Evolutionary conservation across 140 eudicot genomes (phyloP), one percentile per base, ranked within the genome.

Genomic region (Cichorium intybus): DNA sequence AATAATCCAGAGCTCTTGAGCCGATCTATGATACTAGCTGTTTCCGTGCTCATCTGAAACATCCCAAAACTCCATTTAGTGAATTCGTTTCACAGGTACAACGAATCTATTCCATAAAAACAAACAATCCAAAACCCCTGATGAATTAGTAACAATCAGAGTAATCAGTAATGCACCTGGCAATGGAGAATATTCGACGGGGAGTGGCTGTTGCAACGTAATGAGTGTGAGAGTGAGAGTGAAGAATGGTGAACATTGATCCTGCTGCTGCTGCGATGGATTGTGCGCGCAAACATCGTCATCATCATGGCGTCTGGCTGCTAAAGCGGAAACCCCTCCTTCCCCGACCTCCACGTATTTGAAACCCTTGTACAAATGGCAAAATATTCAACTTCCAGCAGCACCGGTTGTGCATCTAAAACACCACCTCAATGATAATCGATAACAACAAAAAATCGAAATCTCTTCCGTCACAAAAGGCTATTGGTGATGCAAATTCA

Each of bases 1-100:
- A 87, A 68, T 24, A 92, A 64, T 5, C 95, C 98, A 21, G 71
- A 71, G 47, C 82, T 82, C 81, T 57, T 82, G 28, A 92, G 72
- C 56, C 82, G 79, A 73, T 72, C 84, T 56, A 80, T 80, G 70
- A 92, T 57, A 79, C 71, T 82, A 52, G 81, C 48, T 3, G 92
- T 80, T 39, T 80, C 79, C 72, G 56, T 83, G 71, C 84, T 87
- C 81, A 85, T 79, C 89, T 87, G 78, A 47, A 26, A 20, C 60
- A 63, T 10, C 28, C 24, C 24, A 80, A 55, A 10, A 10, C 59
- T 62, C 56, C 47, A 47, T 26, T 66, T 34, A 31, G 11, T 17
- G 46, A 56, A 29, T 29, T 10, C n/a, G 8, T 14, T 27, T 18
- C 14, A 56, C 61, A 27, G 5, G 17, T 6, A 56, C 45, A n/a